These are phyloP conservation scores for Colletotrichum sp. DNA, from an alignment of 2,329 filamentous ascomycete genomes.

Conservation along the genomic window DNA sequence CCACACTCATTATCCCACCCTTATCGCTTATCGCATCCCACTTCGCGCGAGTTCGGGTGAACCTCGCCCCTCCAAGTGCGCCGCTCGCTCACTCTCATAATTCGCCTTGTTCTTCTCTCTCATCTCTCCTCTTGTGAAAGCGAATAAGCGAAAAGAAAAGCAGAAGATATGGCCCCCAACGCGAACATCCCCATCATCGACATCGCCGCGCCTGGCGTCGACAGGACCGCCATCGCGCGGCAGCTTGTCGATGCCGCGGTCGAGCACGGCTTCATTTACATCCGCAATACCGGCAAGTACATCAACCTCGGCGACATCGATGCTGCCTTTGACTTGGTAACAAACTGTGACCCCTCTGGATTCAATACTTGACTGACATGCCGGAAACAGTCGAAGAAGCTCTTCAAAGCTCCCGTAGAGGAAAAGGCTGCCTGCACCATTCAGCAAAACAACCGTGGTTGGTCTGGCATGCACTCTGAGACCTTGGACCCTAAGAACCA, in stretches of 20 bases:
- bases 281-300: conserved; percentile 75
- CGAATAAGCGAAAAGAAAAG: background rate
- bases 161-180: conserved; percentile 29
- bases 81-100: background rate
- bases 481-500: conserved; percentile 86
- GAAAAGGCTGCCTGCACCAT: conserved; percentile 81
- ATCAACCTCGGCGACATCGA: conserved; percentile 72
- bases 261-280: conserved; percentile 88
- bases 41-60: conserved; percentile 7
- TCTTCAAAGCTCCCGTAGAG: conserved; percentile 73
- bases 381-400: conserved; percentile 64
- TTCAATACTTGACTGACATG: background rate
- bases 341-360: conserved; percentile 6
- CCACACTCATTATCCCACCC: conserved; percentile 6
- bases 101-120: background rate
- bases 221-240: conserved; percentile 63
- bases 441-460: conserved; percentile 82
- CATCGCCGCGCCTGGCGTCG: conserved; percentile 64
- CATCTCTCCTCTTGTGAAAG: background rate
- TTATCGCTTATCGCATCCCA: conserved; percentile 23
- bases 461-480: conserved; percentile 87
- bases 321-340: conserved; percentile 76
- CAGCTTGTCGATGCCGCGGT: conserved; percentile 81
- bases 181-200: conserved; percentile 82
- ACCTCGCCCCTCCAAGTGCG: background rate